These are phyloP conservation scores for Parasarocladium wereldwijsianum DNA, from an alignment of 2,329 filamentous ascomycete genomes.

Conservation along the genomic window DNA sequence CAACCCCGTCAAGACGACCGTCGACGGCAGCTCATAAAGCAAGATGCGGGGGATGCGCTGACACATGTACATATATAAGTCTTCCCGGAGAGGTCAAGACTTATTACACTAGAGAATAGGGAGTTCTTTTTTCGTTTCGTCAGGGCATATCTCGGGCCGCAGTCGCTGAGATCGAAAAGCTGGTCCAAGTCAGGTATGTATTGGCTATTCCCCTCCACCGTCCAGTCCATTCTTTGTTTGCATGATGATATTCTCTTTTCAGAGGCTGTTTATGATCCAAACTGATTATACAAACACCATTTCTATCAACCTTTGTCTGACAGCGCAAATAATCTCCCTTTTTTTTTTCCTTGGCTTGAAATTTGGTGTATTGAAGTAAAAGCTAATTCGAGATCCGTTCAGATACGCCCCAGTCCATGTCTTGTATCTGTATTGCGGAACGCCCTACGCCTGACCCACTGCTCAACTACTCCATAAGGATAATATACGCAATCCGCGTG, in stretches of 20 bases:
- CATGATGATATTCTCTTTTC: constrained; percentile 26
- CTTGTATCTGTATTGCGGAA: too few relatives aligned
- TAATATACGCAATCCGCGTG: not conserved
- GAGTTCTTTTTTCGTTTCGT: constrained; percentile 18
- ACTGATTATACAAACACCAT: constrained; percentile 22
- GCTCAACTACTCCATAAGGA: not conserved
- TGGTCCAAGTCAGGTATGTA: too few relatives aligned
- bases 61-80: constrained; percentile 22
- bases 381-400: constrained; percentile 2
- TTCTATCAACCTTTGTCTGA: constrained; percentile 7
- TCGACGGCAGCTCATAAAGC: constrained; percentile 21
- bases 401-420: not conserved
- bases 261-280: constrained; percentile 33
- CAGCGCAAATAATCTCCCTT: constrained; percentile 1
- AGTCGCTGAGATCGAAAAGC: too few relatives aligned
- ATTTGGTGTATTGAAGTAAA: not conserved
- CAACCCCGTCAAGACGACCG: constrained; percentile 42
- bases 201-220: not conserved
- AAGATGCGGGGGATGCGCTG: constrained; percentile 1
- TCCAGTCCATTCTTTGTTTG: constrained; percentile 13
- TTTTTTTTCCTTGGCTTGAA: constrained; percentile 6
- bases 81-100: constrained; percentile 17
- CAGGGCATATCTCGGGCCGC: too few relatives aligned
- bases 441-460: too few relatives aligned
- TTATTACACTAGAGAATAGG: constrained; percentile 25